Evolutionary conservation across 768 basidiomycete genomes (phyloP).

Genomic region (Lanmaoa rubissima): DNA sequence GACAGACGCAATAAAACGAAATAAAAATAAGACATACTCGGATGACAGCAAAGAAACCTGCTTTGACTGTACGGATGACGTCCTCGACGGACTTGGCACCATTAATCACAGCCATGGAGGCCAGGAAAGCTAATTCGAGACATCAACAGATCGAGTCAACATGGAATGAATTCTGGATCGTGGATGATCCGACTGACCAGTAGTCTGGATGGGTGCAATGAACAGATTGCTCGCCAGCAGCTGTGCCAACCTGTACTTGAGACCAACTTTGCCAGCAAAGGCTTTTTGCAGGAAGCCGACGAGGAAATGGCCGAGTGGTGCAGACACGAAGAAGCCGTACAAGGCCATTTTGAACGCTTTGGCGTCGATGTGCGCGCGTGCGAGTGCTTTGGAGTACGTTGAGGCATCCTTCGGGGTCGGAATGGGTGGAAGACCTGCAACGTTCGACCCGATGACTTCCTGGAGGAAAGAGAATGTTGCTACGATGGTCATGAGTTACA

Average conservation of each 20-base stretch:
- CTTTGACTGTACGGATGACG: slow-evolving; percentile 63
- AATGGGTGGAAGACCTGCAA: slow-evolving; percentile 58
- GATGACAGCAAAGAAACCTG: slow-evolving; percentile 72
- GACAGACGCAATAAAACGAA: background rate
- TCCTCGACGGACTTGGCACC: slow-evolving; percentile 69
- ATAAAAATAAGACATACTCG: slow-evolving; percentile 43
- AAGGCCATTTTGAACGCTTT: slow-evolving; percentile 82
- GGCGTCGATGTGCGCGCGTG: slow-evolving; percentile 55
- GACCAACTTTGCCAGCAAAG: slow-evolving; percentile 71
- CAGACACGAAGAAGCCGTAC: slow-evolving; percentile 82
- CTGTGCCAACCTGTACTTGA: slow-evolving; percentile 63
- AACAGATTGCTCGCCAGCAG: slow-evolving; percentile 75
- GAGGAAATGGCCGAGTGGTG: slow-evolving; percentile 75
- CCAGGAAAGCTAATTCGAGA: slow-evolving; percentile 54
- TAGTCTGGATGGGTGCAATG: slow-evolving; percentile 70
- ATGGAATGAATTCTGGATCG: background rate
- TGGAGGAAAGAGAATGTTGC: slow-evolving; percentile 65
- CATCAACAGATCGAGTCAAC: background rate
- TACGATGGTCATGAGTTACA: slow-evolving; percentile 18
- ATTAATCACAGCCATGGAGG: slow-evolving; percentile 81
- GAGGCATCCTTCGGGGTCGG: slow-evolving; percentile 54
- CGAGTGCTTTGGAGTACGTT: slow-evolving; percentile 49
- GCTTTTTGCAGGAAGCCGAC: slow-evolving; percentile 69
- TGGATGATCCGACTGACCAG: slow-evolving; percentile 43
- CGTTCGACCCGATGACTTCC: slow-evolving; percentile 75